phyloP scores from a whole-genome alignment of 257 asterid genomes.

The Lithospermum erythrorhizon region DNA sequence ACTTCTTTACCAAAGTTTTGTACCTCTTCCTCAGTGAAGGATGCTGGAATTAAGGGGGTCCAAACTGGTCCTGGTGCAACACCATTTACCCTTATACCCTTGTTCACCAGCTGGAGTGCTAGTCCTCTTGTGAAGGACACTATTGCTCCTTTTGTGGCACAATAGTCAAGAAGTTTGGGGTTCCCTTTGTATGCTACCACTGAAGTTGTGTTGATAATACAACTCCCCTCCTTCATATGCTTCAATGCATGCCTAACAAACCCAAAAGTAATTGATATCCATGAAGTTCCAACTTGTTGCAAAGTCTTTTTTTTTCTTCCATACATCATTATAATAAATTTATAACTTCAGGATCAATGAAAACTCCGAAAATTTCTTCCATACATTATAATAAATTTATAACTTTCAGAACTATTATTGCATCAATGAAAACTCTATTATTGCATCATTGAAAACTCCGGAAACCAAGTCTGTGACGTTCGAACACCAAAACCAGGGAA shows the following conservation, averaged over 20 bases:
- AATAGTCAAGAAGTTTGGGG: constrained; percentile 47
- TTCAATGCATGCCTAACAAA: constrained; percentile 47
- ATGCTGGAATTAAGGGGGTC: constrained; percentile 66
- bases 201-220: constrained; percentile 61
- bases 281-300: no score
- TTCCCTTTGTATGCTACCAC: constrained; percentile 58
- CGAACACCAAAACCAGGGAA: not conserved
- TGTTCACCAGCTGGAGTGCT: constrained; percentile 37
- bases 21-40: constrained; percentile 39
- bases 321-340: no score
- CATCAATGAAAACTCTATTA: no score
- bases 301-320: no score
- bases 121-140: constrained; percentile 65
- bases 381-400: no score
- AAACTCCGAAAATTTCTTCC: no score
- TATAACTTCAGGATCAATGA: no score
- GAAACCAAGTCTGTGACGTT: no score
- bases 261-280: not conserved
- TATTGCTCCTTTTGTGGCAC: constrained; percentile 65
- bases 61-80: constrained; percentile 80
- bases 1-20: constrained; percentile 38
- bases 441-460: no score
- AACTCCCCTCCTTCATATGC: constrained; percentile 63
- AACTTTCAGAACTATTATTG: no score
- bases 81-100: constrained; percentile 59